Percentiles rank a stretch among this genome's conserved stretches.
These are phyloP conservation scores for Xylaria sp. DNA, from an alignment of 2,329 filamentous ascomycete genomes.

Conservation along the genomic window DNA sequence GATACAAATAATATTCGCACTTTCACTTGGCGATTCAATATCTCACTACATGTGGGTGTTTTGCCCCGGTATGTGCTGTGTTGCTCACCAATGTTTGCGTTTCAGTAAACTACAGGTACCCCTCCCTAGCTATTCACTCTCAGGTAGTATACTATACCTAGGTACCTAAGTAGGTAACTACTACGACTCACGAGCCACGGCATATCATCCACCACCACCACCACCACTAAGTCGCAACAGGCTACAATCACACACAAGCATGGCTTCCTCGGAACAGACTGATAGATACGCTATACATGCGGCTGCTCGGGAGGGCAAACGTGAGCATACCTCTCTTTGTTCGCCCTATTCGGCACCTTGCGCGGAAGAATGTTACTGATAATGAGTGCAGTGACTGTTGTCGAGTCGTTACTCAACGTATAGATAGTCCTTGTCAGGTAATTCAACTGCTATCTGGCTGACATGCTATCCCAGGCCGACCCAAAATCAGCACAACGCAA, in stretches of 20 bases:
- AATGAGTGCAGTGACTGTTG: constrained; percentile 61
- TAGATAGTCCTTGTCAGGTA: constrained; percentile 33
- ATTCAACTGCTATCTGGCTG: not conserved
- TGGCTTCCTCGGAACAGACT: constrained; percentile 47
- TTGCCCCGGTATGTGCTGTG: too few species aligned
- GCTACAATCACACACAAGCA: not conserved
- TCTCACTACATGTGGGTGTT: too few species aligned
- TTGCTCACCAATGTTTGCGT: too few species aligned
- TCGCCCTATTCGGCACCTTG: not conserved
- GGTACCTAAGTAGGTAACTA: not conserved
- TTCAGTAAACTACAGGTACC: too few species aligned
- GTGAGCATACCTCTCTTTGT: constrained; percentile 54
- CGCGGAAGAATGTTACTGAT: constrained; percentile 10
- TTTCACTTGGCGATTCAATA: too few species aligned
- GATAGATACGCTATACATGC: constrained; percentile 82
- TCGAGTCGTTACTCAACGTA: constrained; percentile 77
- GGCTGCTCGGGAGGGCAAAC: constrained; percentile 81
- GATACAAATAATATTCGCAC: too few species aligned
- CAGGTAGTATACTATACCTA: too few species aligned
- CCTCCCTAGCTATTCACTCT: too few species aligned
- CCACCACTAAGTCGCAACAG: not conserved
- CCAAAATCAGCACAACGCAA: constrained; percentile 73
- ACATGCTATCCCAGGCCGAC: constrained; percentile 64
- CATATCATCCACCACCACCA: not conserved
- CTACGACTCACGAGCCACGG: too few species aligned